Base-by-base conservation (phyloP, 2,329 filamentous ascomycete species). In the Chaetothyriales sp. region DNA sequence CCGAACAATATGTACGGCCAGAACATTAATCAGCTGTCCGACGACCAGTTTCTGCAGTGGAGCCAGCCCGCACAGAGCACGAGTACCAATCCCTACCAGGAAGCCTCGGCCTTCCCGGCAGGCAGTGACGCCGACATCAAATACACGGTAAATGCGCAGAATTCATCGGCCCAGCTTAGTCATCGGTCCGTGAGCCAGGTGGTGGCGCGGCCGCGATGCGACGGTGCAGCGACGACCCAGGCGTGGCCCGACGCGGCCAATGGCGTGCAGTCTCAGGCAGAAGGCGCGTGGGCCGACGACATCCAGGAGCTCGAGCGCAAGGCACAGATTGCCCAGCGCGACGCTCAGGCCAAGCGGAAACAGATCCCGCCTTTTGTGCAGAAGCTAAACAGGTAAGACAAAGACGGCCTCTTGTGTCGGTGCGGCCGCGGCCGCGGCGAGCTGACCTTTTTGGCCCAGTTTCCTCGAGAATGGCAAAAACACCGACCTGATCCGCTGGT, bases 321-420 rank as follows among this genome's bases (percentile, higher is more conserved):
- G 68, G 89, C 89, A 19, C 76, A 83, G 58, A 73, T 85, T 56
- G 89, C 89, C 7, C 95, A 94, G 72, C 81, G 83, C 64, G 92
- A 97, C 53, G 84, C 89, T 0, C 85, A 89, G 65, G 78, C 83
- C 15, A 97, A 95, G 69, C 77, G 89, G 62, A 97, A 97, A 69
- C 86, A 94, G 63, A 97, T 98, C 9, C 90, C 92, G 0, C 90
- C 92, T 0, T 98, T 98, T 73, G 89, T 98, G 44, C 89, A 95
- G 68, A 98, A 98, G 66, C 71, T 98, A 51, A 94, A 89, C 81
- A 97, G 90, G 90, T 94, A 73, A 71, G 79, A 33, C 49, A 48
- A 15, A 65, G 48, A n/a, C 59, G 50, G 54, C 60, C 46, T 44
- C 44, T 7, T n/a, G n/a, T n/a, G n/a, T n/a, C n/a, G n/a, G n/a